These are phyloP conservation scores for Saxophila tyrrhenica DNA, from an alignment of 495 filamentous ascomycete genomes.

Conservation along the genomic window DNA sequence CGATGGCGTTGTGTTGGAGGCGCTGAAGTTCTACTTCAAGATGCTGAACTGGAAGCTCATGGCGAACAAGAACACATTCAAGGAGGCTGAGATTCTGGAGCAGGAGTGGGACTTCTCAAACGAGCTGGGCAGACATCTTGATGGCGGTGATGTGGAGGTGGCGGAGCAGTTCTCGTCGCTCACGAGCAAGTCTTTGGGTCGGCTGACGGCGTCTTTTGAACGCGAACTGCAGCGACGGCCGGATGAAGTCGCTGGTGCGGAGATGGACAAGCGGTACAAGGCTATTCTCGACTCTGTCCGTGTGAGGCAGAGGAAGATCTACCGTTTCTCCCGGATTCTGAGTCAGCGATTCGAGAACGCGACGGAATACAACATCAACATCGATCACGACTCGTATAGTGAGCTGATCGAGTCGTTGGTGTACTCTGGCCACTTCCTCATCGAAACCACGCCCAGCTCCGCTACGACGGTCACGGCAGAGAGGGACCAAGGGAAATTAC, in stretches of 20 bases:
- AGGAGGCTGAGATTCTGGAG: constrained; percentile 92
- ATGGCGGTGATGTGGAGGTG: constrained; percentile 89
- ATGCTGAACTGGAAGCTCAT: constrained; percentile 95
- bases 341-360: constrained; percentile 91
- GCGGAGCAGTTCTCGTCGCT: constrained; percentile 96
- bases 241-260: constrained; percentile 61
- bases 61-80: constrained; percentile 97
- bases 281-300: constrained; percentile 89
- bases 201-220: constrained; percentile 83
- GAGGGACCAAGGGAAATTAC: constrained; percentile 40
- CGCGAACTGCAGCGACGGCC: constrained; percentile 71
- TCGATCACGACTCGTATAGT: constrained; percentile 52
- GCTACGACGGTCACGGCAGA: constrained; percentile 34
- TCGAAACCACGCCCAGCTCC: constrained; percentile 44
- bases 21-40: constrained; percentile 93
- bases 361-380: constrained; percentile 77
- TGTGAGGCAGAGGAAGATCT: constrained; percentile 80
- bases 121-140: constrained; percentile 73
- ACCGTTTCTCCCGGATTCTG: constrained; percentile 75
- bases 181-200: constrained; percentile 78
- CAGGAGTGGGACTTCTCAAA: constrained; percentile 97
- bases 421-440: constrained; percentile 74
- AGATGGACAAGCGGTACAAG: constrained; percentile 96
- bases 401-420: constrained; percentile 73
- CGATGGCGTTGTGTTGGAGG: constrained; percentile 88